Percentiles rank a stretch among this genome's conserved stretches.
Evolutionary conservation across 2,329 filamentous ascomycete genomes (phyloP).

Genomic region (Capronia coronata): DNA sequence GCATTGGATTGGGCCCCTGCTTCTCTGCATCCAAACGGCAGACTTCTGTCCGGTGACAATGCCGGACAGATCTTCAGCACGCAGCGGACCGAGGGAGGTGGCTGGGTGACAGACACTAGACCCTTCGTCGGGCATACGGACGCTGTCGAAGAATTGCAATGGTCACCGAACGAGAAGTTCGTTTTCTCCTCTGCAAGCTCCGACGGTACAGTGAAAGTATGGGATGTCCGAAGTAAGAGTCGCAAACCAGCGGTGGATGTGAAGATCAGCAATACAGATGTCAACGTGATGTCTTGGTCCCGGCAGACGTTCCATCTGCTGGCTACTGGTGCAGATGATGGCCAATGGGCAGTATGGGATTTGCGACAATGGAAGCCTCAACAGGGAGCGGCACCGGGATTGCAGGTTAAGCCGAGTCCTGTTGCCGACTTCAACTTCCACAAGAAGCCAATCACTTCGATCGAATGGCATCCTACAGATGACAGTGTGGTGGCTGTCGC

Average conservation of each 20-base stretch:
- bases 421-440: constrained; percentile 95
- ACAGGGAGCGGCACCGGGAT: constrained; percentile 39
- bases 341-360: constrained; percentile 94
- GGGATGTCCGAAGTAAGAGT: constrained; percentile 89
- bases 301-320: constrained; percentile 80
- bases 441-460: constrained; percentile 88
- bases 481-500: constrained; percentile 92
- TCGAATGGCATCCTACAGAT: constrained; percentile 97
- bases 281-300: constrained; percentile 97
- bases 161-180: constrained; percentile 86
- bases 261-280: constrained; percentile 73
- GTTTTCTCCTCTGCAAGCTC: constrained; percentile 92
- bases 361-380: constrained; percentile 84
- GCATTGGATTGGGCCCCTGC: constrained; percentile 89
- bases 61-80: constrained; percentile 84
- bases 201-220: constrained; percentile 91
- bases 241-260: constrained; percentile 82
- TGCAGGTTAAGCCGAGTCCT: constrained; percentile 57
- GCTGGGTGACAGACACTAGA: constrained; percentile 79
- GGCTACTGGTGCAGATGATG: constrained; percentile 87
- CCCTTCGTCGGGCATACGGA: constrained; percentile 76
- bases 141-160: constrained; percentile 91
- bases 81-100: constrained; percentile 76
- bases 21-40: constrained; percentile 63
- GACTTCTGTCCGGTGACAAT: constrained; percentile 86